phyloP scores from a whole-genome alignment of 495 filamentous ascomycete species.

The Penicillium canescens region DNA sequence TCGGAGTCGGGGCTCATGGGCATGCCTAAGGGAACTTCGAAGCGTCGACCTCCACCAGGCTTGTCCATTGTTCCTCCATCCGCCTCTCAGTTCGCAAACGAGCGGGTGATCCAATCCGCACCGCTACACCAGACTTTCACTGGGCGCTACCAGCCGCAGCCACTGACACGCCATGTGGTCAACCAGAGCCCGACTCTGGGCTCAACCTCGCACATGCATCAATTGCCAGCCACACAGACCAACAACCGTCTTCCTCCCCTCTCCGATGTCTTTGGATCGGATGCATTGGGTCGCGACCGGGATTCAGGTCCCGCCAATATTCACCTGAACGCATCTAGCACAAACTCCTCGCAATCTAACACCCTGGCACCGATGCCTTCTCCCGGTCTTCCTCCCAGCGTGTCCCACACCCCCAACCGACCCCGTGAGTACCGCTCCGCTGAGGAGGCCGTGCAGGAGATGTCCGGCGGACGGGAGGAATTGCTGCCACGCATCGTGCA shows the following conservation, averaged over 20 bases:
- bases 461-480: slow-evolving; percentile 89
- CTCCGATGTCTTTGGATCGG: slow-evolving; percentile 86
- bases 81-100: slow-evolving; percentile 92
- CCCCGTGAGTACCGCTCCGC: slow-evolving; percentile 90
- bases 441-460: slow-evolving; percentile 86
- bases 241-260: slow-evolving; percentile 93
- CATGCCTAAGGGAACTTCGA: slow-evolving; percentile 64
- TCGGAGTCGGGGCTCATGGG: slow-evolving; percentile 53
- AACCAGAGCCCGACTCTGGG: slow-evolving; percentile 86
- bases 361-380: slow-evolving; percentile 65
- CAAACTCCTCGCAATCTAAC: slow-evolving; percentile 72
- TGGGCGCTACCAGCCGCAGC: slow-evolving; percentile 79
- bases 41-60: slow-evolving; percentile 83
- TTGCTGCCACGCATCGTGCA: slow-evolving; percentile 90
- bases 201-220: slow-evolving; percentile 88
- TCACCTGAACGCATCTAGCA: slow-evolving; percentile 46
- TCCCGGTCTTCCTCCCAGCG: slow-evolving; percentile 62
- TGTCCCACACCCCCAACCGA: slow-evolving; percentile 54
- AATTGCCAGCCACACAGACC: slow-evolving; percentile 84
- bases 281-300: slow-evolving; percentile 62
- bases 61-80: slow-evolving; percentile 94
- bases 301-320: slow-evolving; percentile 39
- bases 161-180: slow-evolving; percentile 76
- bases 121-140: slow-evolving; percentile 96
- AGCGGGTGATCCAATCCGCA: slow-evolving; percentile 95